A percentile compares a stretch with the other conserved stretches of the same genome.
These are phyloP conservation scores for Vitellaria paradoxa DNA, from an alignment of 179 eudicot genomes.

Conservation along the genomic window DNA sequence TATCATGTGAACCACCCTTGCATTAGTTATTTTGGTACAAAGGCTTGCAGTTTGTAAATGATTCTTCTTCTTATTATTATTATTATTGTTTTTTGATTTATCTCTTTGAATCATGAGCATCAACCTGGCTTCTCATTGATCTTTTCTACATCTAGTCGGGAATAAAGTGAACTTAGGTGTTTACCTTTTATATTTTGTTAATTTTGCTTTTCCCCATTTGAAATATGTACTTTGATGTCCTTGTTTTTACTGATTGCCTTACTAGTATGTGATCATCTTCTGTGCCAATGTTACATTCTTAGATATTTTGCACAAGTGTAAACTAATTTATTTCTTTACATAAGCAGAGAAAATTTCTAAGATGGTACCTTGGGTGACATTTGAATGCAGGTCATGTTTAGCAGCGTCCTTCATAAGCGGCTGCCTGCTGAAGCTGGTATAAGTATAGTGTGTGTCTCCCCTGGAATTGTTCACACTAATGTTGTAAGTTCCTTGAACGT, in stretches of 20 bases:
- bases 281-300: background rate
- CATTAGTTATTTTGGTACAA: too few species aligned
- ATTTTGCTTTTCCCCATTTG: background rate
- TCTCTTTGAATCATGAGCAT: background rate
- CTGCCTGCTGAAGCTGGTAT: slow-evolving; percentile 87
- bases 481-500: slow-evolving; percentile 58
- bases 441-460: slow-evolving; percentile 74
- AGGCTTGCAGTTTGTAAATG: too few species aligned
- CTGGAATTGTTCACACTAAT: slow-evolving; percentile 94
- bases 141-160: background rate
- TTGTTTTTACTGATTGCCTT: background rate
- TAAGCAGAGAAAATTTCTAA: background rate
- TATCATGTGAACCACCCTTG: too few species aligned
- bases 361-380: slow-evolving; percentile 14
- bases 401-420: slow-evolving; percentile 78
- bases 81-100: too few species aligned
- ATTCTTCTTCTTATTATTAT: too few species aligned
- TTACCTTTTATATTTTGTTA: background rate
- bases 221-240: background rate
- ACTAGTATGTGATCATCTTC: background rate
- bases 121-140: background rate
- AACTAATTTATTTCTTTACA: background rate
- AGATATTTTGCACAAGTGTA: background rate
- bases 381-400: slow-evolving; percentile 82
- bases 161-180: background rate